These are phyloP conservation scores for Fusarium scirpi DNA, from an alignment of 2,329 filamentous ascomycete genomes.

Conservation along the genomic window DNA sequence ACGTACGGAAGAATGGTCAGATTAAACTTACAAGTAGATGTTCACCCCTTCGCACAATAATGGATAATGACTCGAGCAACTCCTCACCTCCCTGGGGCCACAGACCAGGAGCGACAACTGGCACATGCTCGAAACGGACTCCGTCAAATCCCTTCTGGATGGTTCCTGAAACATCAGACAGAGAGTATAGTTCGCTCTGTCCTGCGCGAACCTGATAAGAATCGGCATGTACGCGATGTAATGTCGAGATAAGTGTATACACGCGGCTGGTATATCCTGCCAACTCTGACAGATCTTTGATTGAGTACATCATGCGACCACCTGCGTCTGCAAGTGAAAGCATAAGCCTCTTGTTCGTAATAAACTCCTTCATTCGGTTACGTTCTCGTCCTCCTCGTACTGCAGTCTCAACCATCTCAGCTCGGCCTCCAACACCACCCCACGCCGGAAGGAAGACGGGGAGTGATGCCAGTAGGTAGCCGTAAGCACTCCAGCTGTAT, in stretches of 20 bases:
- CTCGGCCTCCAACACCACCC: slow-evolving; percentile 82
- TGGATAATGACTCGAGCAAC: slow-evolving; percentile 86
- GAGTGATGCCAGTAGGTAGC: slow-evolving; percentile 91
- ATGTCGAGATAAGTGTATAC: slow-evolving; percentile 92
- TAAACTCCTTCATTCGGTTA: slow-evolving; percentile 96
- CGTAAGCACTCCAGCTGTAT: slow-evolving; percentile 98
- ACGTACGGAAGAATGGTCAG: neutral
- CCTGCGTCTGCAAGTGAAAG: slow-evolving; percentile 95
- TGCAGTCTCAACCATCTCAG: slow-evolving; percentile 70
- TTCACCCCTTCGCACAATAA: slow-evolving; percentile 90
- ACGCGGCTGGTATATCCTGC: slow-evolving; percentile 96
- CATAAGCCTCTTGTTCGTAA: slow-evolving; percentile 99
- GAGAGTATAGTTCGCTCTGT: slow-evolving; percentile 84
- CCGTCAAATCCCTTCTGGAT: slow-evolving; percentile 96
- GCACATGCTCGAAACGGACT: slow-evolving; percentile 91
- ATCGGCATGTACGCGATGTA: slow-evolving; percentile 92
- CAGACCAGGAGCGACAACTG: slow-evolving; percentile 87
- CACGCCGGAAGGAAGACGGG: slow-evolving; percentile 95
- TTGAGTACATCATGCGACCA: slow-evolving; percentile 99
- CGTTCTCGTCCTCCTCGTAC: slow-evolving; percentile 74
- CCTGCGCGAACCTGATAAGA: slow-evolving; percentile 79
- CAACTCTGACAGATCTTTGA: slow-evolving; percentile 96
- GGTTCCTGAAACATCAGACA: slow-evolving; percentile 93
- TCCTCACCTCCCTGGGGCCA: slow-evolving; percentile 94
- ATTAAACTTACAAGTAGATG: slow-evolving; percentile 76